Conservation (phyloP, 2,329 filamentous ascomycete species). For the Calonectria hongkongensis region DNA sequence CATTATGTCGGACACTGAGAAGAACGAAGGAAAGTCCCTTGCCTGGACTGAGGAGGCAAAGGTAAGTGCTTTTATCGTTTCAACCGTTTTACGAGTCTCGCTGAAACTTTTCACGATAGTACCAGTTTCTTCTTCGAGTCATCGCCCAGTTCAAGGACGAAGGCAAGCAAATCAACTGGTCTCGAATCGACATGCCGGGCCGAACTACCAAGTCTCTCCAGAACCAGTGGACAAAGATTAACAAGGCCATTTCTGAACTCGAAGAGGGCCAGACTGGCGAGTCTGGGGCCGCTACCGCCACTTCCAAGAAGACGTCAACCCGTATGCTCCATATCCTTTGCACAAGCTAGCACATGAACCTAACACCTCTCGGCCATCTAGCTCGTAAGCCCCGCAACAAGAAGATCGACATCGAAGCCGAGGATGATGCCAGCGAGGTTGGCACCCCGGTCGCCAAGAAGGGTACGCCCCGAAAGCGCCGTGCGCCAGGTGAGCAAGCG, state of each 20-base stretch:
- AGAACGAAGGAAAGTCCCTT: slow-evolving; percentile 48
- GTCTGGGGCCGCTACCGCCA: slow-evolving; percentile 25
- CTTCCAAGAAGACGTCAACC: slow-evolving; percentile 49
- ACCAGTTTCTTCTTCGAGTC: slow-evolving; percentile 61
- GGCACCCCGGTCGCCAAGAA: slow-evolving; percentile 38
- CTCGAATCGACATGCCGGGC: slow-evolving; percentile 59
- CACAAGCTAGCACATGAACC: neutral
- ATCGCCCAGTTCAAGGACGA: slow-evolving; percentile 58
- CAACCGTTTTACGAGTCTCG: too few relatives aligned
- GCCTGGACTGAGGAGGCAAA: slow-evolving; percentile 63
- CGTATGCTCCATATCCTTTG: slow-evolving; percentile 45
- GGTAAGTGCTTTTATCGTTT: slow-evolving; percentile 44
- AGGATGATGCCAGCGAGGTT: slow-evolving; percentile 36
- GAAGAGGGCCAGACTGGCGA: slow-evolving; percentile 50
- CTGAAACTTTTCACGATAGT: slow-evolving; percentile 47
- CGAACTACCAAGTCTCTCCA: slow-evolving; percentile 62
- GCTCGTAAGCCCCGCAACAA: slow-evolving; percentile 53
- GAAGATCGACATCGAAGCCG: slow-evolving; percentile 25
- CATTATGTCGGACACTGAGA: slow-evolving; percentile 54
- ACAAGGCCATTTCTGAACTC: slow-evolving; percentile 60
- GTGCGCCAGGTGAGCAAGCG: slow-evolving; percentile 37
- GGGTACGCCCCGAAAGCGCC: slow-evolving; percentile 46
- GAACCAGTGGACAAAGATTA: slow-evolving; percentile 61
- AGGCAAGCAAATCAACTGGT: slow-evolving; percentile 61
- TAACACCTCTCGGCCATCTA: slow-evolving; percentile 31